Percentiles rank a stretch among this genome's conserved stretches.
phyloP scores from a whole-genome alignment of 768 basidiomycete species.

The Boletus edulis region DNA sequence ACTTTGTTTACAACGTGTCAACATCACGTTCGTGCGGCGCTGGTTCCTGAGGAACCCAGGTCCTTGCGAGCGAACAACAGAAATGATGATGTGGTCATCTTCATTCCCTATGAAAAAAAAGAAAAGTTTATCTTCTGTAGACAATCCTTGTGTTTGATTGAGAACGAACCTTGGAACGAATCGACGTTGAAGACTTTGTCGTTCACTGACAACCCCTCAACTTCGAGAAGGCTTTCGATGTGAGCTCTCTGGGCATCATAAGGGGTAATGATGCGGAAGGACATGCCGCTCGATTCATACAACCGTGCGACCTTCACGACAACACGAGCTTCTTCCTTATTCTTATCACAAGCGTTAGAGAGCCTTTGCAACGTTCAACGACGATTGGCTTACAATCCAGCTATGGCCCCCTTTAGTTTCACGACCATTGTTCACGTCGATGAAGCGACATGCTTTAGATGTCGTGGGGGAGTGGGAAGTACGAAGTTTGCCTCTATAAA shows the following conservation, averaged over 20 bases:
- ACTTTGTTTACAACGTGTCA: constrained; percentile 68
- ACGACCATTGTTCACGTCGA: constrained; percentile 37
- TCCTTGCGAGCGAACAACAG: constrained; percentile 55
- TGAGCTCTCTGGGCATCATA: constrained; percentile 67
- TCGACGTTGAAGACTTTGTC: constrained; percentile 77
- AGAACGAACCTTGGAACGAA: constrained; percentile 69
- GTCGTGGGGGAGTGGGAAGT: constrained; percentile 50
- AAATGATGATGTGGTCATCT: constrained; percentile 70
- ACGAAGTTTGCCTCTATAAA: constrained; percentile 58
- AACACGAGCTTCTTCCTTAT: constrained; percentile 49
- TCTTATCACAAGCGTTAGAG: constrained; percentile 42
- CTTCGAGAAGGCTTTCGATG: constrained; percentile 56
- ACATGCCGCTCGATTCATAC: constrained; percentile 43
- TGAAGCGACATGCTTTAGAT: constrained; percentile 33
- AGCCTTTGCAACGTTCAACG: neutral
- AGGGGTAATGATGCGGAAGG: constrained; percentile 71
- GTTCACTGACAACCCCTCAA: constrained; percentile 47
- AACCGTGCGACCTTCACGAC: constrained; percentile 53
- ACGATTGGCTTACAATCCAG: constrained; percentile 29
- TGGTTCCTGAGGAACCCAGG: constrained; percentile 66
- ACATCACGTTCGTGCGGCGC: constrained; percentile 81
- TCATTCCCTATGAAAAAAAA: constrained; percentile 63
- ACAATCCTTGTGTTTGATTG: neutral
- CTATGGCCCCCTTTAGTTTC: constrained; percentile 32
- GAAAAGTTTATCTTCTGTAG: constrained; percentile 10